phyloP scores from a whole-genome alignment of 2,329 filamentous ascomycete genomes.

The Epichloe aotearoae region DNA sequence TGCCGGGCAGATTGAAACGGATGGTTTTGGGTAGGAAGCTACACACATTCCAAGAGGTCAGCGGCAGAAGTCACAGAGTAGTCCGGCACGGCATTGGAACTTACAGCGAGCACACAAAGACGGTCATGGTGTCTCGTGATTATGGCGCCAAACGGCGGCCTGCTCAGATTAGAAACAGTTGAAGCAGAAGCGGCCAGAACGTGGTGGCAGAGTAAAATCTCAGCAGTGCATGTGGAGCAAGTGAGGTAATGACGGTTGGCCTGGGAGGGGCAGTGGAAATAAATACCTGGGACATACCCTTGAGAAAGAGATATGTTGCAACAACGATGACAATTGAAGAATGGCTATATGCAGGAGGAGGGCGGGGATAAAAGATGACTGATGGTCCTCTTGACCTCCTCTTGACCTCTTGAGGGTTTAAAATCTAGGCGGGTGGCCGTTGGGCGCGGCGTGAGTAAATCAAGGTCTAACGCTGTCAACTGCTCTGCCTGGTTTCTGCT shows the following conservation, averaged over 20 bases:
- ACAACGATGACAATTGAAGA: neutral
- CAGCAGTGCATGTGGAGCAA: neutral
- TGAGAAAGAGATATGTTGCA: neutral
- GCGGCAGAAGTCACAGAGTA: neutral
- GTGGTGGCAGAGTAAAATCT: neutral
- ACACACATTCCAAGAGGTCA: neutral
- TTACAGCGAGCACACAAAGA: conserved; percentile 28
- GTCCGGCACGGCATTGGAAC: conserved; percentile 6
- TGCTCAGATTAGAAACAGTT: neutral
- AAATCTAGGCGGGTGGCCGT: neutral
- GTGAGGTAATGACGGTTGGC: neutral
- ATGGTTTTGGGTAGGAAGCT: conserved; percentile 90
- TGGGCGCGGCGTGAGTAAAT: neutral
- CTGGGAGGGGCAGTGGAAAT: neutral
- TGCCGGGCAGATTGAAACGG: conserved; percentile 61
- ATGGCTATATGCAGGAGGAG: neutral
- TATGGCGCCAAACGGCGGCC: neutral
- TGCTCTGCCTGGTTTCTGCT: neutral
- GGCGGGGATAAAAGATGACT: neutral
- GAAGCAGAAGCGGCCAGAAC: neutral
- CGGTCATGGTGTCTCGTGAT: conserved; percentile 22
- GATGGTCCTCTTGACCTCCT: neutral
- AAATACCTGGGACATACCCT: neutral
- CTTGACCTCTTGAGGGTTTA: neutral
- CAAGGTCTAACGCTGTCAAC: neutral